Base-by-base conservation (phyloP, 441 rosid genomes). In the Erodium moschatum region DNA sequence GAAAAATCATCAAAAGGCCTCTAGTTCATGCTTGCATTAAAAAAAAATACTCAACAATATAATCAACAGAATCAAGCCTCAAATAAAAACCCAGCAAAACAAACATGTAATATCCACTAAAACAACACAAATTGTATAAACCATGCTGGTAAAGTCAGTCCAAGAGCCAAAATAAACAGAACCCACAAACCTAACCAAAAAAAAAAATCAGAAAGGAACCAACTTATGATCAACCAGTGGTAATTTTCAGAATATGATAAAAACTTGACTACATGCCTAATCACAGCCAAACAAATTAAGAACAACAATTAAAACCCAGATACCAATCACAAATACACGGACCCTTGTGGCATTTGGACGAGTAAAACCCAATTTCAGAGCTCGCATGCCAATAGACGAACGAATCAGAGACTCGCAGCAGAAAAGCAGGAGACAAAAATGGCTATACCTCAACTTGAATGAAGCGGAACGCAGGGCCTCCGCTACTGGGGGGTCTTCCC, bases 401-500 rank as follows among this genome's bases (percentile, higher is more conserved):
- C n/a, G 40, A 65, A 66, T 8, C 19, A 46, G 27, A 48, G 35
- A 13, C 40, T 11, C 20, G 64, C 27, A 24, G 27, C 0, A 24
- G 27, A 2, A 24, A 13, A 65, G 52, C n/a, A 21, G 27, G 35
- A 20, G 31, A 18, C n/a, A 21, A 16, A 11, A 15, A 65, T 56
- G 61, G 2, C 27, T 44, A 44, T 71, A 84, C 98, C 98, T 94
- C 98, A 20, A 77, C 3, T 33, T 77, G 69, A 74, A 75, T 80
- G 80, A 91, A 94, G 74, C 98, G 97, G 67, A 94, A 94, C 75
- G 97, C 90, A 44, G 98, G 97, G 72, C 89, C 92, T 31, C 97
- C 97, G 74, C 86, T 89, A 73, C 90, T 86, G 64, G 97, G 96
- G 73, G 96, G 98, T 10, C 97, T 89, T 71, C 96, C 98, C 98